Evolutionary conservation across 1,139 yeast genomes (phyloP).

Genomic region (Pichia sp.): DNA sequence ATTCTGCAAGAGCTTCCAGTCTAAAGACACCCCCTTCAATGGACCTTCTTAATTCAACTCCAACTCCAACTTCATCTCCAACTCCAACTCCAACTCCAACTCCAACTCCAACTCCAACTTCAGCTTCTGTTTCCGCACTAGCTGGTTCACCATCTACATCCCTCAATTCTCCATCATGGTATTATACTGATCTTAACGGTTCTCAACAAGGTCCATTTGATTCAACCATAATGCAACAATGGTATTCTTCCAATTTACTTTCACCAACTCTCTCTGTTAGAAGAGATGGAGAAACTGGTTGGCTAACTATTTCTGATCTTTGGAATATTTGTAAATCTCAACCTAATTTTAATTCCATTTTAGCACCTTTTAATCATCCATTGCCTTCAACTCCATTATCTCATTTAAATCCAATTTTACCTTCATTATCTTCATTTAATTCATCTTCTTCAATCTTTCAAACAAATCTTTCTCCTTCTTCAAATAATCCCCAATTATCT

Average conservation of each 20-base stretch:
- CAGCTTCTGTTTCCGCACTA: neutral
- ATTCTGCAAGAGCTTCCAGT: constrained; percentile 7
- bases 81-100: neutral
- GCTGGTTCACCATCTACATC: neutral
- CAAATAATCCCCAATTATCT: constrained; percentile 10
- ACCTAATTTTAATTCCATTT: constrained; percentile 25
- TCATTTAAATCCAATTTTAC: neutral
- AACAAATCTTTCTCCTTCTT: constrained; percentile 15
- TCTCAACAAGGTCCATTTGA: constrained; percentile 76
- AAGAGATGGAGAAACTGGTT: constrained; percentile 42
- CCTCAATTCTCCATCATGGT: too few relatives aligned
- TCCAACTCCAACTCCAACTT: neutral
- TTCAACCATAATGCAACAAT: constrained; percentile 70
- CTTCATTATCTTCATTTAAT: neutral
- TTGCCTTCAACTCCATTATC: neutral
- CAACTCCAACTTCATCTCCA: neutral
- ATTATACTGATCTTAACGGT: constrained; percentile 64
- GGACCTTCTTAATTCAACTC: neutral
- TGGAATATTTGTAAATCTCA: constrained; percentile 6
- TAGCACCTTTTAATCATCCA: constrained; percentile 10
- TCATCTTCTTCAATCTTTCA: constrained; percentile 8
- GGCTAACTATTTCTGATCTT: constrained; percentile 37
- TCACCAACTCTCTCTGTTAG: constrained; percentile 50
- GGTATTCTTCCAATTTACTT: constrained; percentile 65
- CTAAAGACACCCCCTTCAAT: constrained; percentile 6